These are phyloP conservation scores for Pythium volutum DNA, from an alignment of 352 stramenopile genomes.

Conservation along the genomic window DNA sequence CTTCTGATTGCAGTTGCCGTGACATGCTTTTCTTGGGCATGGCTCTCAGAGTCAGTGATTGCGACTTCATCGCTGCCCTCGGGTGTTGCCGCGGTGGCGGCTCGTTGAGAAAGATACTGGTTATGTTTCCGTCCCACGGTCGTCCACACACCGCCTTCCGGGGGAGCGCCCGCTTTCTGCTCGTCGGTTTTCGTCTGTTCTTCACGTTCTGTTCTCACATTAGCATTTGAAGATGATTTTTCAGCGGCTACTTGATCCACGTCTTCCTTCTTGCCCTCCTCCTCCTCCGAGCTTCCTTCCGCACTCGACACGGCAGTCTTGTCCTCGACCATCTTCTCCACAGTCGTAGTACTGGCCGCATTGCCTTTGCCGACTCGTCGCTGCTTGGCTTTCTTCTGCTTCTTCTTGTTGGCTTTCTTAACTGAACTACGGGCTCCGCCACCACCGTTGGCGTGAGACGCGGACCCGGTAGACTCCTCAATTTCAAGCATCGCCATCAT, in stretches of 20 bases:
- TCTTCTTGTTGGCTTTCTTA: conserved; percentile 55
- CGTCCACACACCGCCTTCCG: conserved; percentile 51
- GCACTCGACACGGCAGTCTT: conserved; percentile 15
- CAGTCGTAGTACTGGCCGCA: background rate
- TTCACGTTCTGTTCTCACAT: background rate
- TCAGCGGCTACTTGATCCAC: conserved; percentile 3
- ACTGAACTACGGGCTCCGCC: conserved; percentile 24
- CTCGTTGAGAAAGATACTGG: conserved; percentile 23
- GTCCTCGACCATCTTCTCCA: conserved; percentile 21
- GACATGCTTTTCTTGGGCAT: background rate
- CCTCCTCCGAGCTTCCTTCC: conserved; percentile 24
- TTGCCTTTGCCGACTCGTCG: conserved; percentile 34
- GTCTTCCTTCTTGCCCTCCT: conserved; percentile 4
- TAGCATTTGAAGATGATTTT: background rate
- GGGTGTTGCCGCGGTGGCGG: conserved; percentile 7
- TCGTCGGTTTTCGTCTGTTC: background rate
- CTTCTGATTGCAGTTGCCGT: background rate
- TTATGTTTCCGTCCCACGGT: conserved; percentile 74
- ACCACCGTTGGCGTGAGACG: background rate
- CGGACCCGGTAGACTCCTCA: conserved; percentile 39
- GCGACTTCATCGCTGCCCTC: background rate
- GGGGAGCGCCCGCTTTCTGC: background rate
- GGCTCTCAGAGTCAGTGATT: background rate
- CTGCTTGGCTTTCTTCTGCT: conserved; percentile 70
- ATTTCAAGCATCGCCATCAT: conserved; percentile 87